phyloP scores from a whole-genome alignment of 257 asterid genomes.

The Anisodus acutangulus region DNA sequence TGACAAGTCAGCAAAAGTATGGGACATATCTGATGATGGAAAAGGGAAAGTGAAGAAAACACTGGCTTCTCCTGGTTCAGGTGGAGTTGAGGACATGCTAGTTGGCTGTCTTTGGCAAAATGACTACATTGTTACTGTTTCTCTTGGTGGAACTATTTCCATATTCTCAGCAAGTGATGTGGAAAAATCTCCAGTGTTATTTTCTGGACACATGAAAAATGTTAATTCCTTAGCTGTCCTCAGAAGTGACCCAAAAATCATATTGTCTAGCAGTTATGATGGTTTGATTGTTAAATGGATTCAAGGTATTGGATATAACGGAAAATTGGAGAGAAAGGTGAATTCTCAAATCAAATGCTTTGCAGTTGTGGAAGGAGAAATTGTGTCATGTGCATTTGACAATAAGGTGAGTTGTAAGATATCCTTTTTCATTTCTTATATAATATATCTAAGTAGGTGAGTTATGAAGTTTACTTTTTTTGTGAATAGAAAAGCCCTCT shows the following conservation, averaged over 20 bases:
- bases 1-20: slow-evolving; percentile 89
- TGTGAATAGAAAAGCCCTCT: neutral
- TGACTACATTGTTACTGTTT: slow-evolving; percentile 73
- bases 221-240: slow-evolving; percentile 68
- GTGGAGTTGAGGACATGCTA: slow-evolving; percentile 97
- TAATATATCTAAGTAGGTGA: neutral
- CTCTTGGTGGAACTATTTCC: slow-evolving; percentile 92
- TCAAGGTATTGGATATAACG: slow-evolving; percentile 81
- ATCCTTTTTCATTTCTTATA: neutral
- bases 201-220: slow-evolving; percentile 96
- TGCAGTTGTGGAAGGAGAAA: slow-evolving; percentile 67
- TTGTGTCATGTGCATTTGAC: slow-evolving; percentile 86
- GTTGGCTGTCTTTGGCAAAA: slow-evolving; percentile 98
- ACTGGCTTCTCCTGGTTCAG: slow-evolving; percentile 74
- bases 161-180: slow-evolving; percentile 83
- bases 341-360: slow-evolving; percentile 87
- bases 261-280: slow-evolving; percentile 83
- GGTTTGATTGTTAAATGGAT: slow-evolving; percentile 87
- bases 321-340: slow-evolving; percentile 77
- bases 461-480: neutral
- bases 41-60: slow-evolving; percentile 77
- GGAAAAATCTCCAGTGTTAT: slow-evolving; percentile 64
- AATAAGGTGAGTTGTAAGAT: slow-evolving; percentile 60
- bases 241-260: slow-evolving; percentile 54
- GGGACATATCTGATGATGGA: slow-evolving; percentile 87